Base-by-base conservation (phyloP, 2,329 filamentous ascomycete species). In the Aureobasidium zeae region DNA sequence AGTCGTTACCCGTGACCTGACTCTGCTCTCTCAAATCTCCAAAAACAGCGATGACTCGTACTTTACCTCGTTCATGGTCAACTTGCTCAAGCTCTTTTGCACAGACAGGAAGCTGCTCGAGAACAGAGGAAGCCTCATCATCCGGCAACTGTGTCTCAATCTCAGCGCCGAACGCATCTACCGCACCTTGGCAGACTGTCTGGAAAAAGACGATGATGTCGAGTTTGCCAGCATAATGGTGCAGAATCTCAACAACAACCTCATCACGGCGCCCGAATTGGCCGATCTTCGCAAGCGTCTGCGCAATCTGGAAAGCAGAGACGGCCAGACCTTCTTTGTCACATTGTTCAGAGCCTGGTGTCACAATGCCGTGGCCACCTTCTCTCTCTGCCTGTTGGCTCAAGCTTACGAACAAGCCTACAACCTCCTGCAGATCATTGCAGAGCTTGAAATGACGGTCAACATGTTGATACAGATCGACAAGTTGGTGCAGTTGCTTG, bases 191-290 rank as follows among this genome's bases (percentile, higher is more conserved):
- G 93, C 91, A 19, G 91, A 98, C 55, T 95, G 91, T 53, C 83
- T 98, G 8, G 91, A 96, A 62, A 94, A 88, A 58, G 91, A 98
- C 62, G 91, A 96, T 52, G 91, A 98, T 59, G 79, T 98, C 30
- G 93, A 98, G 61, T 98, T 98, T 63, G 89, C 91, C 12, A 95
- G 89, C 59, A 96, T 98, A 55, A 98, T 98, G 91, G 87, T 98
- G 21, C 91, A 98, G 62, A 96, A 96, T 56, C 72, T 98, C 41
- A 98, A 98, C 67, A 98, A 98, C 63, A 98, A 98, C 56, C 79
- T 98, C 44, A 95, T 98, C 52, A 98, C 93, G 2, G 91, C 93
- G 0, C 91, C 93, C 1, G 88, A 98, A 63, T 70, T 98, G 21
- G 79, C 86, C 1, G 93, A 96, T 54, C 71, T 98, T 50, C 79